Evolutionary conservation across 208 protist species (phyloP), one percentile per base, ranked within the genome.

Genomic region (Leishmania tropica): DNA sequence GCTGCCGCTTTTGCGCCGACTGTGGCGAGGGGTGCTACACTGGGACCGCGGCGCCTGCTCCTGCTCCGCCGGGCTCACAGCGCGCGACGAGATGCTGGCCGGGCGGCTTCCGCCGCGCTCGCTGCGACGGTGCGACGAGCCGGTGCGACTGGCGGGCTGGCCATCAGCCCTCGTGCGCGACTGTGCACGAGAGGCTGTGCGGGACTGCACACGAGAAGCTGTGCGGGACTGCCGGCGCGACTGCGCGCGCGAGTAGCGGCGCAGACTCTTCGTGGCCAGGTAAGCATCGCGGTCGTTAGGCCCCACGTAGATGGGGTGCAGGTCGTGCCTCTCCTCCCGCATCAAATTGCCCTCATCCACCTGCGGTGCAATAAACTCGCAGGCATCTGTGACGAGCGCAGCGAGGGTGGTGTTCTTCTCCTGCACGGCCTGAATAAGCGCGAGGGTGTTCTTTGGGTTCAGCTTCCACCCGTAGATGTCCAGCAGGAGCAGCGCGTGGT

Each of bases 381-480:
- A 96, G 17, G 88, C 94, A 78, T 97, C 94, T 0, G 89, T 96
- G 31, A 97, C 93, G 72, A 97, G 80, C 7, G 94, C 93, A 28
- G 89, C 90, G 42, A 97, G 64, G 47, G 79, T 65, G 42, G 76
- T 88, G 75, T 92, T 95, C 65, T 71, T 83, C 79, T 89, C 83
- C 80, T 93, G 93, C 31, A 97, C 83, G 24, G 64, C 81, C 35
- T 80, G 45, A 67, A 95, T 77, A 10, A 94, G 71, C 4, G 81
- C 83, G 75, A 83, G 83, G 37, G 83, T 81, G 42, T 67, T 74
- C 76, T 87, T 88, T 19, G 80, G 78, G 53, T 56, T 83, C 72
- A 97, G 71, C 82, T 95, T 94, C 93, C 95, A 97, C 53, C 92
- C 95, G 79, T 93, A 95, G 42, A 97, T 92, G 73, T 97, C 95